Evolutionary conservation across 352 stramenopile genomes (phyloP).

Genomic region (Plasmopara viticola): DNA sequence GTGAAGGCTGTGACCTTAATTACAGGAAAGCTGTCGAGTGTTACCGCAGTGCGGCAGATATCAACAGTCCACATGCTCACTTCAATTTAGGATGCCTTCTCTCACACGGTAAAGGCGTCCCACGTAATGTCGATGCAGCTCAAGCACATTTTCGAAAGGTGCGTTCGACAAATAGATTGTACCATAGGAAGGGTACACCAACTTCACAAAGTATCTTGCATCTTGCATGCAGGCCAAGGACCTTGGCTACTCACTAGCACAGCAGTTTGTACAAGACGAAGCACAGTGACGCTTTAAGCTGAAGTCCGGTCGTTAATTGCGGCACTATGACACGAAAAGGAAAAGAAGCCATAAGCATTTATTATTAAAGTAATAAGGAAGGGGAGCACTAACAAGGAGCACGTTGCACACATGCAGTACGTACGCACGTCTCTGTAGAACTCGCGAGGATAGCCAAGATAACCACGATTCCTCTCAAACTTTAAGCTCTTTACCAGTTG

Average conservation of each 20-base stretch:
- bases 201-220: slow-evolving; percentile 1
- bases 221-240: slow-evolving; percentile 27
- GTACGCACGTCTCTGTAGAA: slow-evolving; percentile 18
- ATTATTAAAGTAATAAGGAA: slow-evolving; percentile 29
- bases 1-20: slow-evolving; percentile 63
- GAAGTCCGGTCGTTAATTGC: slow-evolving; percentile 2
- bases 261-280: slow-evolving; percentile 39
- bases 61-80: slow-evolving; percentile 50
- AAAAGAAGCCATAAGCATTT: slow-evolving; percentile 29
- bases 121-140: slow-evolving; percentile 45
- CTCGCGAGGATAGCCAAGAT: slow-evolving; percentile 2
- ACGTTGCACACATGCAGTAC: slow-evolving; percentile 14
- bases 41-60: slow-evolving; percentile 44
- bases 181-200: background rate
- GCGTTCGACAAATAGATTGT: slow-evolving; percentile 3
- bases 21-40: slow-evolving; percentile 46
- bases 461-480: background rate
- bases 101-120: slow-evolving; percentile 52
- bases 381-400: slow-evolving; percentile 15
- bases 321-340: slow-evolving; percentile 13
- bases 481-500: slow-evolving; percentile 6
- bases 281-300: slow-evolving; percentile 5
- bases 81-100: slow-evolving; percentile 77
- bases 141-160: slow-evolving; percentile 58
- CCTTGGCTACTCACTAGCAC: slow-evolving; percentile 53